phyloP scores from a whole-genome alignment of 805 yeast species.

The Kodamaea fukazawae region DNA sequence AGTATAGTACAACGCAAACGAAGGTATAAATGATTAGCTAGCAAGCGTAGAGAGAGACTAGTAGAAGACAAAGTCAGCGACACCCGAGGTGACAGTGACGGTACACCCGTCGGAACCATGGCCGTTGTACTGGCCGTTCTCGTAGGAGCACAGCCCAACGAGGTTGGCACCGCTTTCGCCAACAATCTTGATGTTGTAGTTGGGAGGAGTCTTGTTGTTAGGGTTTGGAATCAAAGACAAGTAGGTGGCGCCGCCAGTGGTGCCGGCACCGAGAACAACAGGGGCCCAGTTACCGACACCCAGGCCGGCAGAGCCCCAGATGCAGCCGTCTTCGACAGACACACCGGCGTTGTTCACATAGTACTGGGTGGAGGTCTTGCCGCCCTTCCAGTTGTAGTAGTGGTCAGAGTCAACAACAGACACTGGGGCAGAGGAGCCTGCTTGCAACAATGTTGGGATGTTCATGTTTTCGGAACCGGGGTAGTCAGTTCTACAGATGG shows the following conservation, averaged over 20 bases:
- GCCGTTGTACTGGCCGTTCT: conserved; percentile 48
- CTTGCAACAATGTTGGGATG: conserved; percentile 62
- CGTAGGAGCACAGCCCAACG: conserved; percentile 43
- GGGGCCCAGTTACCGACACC: conserved; percentile 81
- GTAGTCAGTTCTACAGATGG: conserved; percentile 75
- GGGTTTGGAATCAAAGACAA: conserved; percentile 77
- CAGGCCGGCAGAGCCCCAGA: conserved; percentile 61
- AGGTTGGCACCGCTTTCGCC: conserved; percentile 41
- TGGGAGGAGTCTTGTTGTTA: conserved; percentile 50
- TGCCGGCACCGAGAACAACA: conserved; percentile 75
- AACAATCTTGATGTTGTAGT: conserved; percentile 43
- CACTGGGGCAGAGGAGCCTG: conserved; percentile 50
- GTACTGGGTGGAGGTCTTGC: conserved; percentile 66
- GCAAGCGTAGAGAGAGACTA: conserved; percentile 12
- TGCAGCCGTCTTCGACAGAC: conserved; percentile 63
- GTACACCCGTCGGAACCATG: conserved; percentile 75
- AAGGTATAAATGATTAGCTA: background rate
- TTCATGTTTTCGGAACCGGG: conserved; percentile 83
- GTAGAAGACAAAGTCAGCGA: conserved; percentile 60
- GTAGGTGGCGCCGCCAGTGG: conserved; percentile 57
- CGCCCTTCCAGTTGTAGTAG: conserved; percentile 64
- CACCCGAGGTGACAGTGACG: conserved; percentile 58
- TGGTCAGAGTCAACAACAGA: conserved; percentile 59
- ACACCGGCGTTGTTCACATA: conserved; percentile 79
- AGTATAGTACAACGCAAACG: conserved; percentile 1